phyloP scores from a whole-genome alignment of 2,329 filamentous ascomycete species.

The Apiospora sp. region DNA sequence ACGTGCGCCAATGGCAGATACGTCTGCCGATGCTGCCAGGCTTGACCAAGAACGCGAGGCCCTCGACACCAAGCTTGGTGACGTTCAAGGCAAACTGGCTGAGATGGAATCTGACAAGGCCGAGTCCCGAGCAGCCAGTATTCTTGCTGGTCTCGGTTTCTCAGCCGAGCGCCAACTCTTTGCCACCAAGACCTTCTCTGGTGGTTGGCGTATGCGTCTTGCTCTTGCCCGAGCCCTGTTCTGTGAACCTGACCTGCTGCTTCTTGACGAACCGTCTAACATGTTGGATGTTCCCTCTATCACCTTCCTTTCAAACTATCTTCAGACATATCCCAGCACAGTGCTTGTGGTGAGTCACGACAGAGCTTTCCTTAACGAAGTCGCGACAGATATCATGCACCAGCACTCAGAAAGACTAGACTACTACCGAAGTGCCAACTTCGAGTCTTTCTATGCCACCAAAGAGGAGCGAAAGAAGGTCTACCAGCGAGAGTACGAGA shows the following conservation, averaged over 20 bases:
- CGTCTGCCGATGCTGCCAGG: conserved; percentile 84
- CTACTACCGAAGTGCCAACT: conserved; percentile 98
- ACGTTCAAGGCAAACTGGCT: conserved; percentile 88
- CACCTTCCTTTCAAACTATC: conserved; percentile 95
- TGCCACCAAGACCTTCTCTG: conserved; percentile 97
- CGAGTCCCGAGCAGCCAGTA: conserved; percentile 92
- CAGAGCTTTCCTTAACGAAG: conserved; percentile 97
- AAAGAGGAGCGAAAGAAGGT: conserved; percentile 97
- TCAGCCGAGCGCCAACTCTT: conserved; percentile 90
- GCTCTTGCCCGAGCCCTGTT: conserved; percentile 94
- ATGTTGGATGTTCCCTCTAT: conserved; percentile 99
- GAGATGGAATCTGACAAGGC: conserved; percentile 99
- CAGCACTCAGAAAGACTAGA: conserved; percentile 97
- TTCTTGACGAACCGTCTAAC: conserved; percentile 99
- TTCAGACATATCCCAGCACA: conserved; percentile 92
- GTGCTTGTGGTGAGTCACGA: conserved; percentile 98
- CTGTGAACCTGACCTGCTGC: conserved; percentile 93
- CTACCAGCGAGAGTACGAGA: conserved; percentile 96
- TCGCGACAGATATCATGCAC: conserved; percentile 98
- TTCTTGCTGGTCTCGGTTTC: conserved; percentile 96
- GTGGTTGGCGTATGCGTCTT: conserved; percentile 99
- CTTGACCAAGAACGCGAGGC: conserved; percentile 89
- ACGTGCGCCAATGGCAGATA: conserved; percentile 84
- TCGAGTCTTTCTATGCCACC: conserved; percentile 96
- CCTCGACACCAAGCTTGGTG: conserved; percentile 87